Evolutionary conservation across 2,329 filamentous ascomycete genomes (phyloP).

Genomic region (Paecilomyces niveus): DNA sequence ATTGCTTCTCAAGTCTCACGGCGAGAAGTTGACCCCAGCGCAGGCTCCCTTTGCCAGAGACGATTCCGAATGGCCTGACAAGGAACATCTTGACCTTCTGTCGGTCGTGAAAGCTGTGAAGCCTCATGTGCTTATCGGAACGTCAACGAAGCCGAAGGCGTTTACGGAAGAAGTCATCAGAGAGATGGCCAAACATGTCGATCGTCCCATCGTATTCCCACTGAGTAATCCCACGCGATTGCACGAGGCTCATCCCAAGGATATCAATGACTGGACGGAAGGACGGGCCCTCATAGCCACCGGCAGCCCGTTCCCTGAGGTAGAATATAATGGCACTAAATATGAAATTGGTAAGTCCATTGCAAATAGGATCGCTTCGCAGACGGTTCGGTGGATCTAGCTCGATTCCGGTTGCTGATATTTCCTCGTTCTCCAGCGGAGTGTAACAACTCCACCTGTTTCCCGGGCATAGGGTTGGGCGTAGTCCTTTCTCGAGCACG

Average conservation of each 20-base stretch:
- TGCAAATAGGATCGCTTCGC: conserved; percentile 1
- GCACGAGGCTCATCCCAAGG: conserved; percentile 72
- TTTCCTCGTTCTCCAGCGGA: conserved; percentile 51
- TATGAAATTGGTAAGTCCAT: conserved; percentile 49
- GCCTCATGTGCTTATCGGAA: conserved; percentile 77
- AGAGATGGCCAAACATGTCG: conserved; percentile 67
- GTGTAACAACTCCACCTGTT: conserved; percentile 83
- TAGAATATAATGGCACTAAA: conserved; percentile 50
- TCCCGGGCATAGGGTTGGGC: conserved; percentile 79
- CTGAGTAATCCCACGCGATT: conserved; percentile 79
- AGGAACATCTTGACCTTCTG: conserved; percentile 52
- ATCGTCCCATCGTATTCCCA: conserved; percentile 70
- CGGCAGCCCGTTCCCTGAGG: conserved; percentile 72
- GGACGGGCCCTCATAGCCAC: conserved; percentile 75
- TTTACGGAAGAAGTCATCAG: conserved; percentile 69
- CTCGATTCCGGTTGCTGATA: background rate
- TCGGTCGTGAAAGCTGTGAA: conserved; percentile 63
- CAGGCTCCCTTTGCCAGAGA: conserved; percentile 62
- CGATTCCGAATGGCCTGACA: conserved; percentile 54
- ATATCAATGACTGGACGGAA: conserved; percentile 70
- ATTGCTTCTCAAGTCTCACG: conserved; percentile 58
- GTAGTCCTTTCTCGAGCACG: conserved; percentile 62
- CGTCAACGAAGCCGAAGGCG: conserved; percentile 67
- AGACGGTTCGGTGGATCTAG: background rate
- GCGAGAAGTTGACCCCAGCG: conserved; percentile 55